Percentiles rank a stretch among this genome's conserved stretches.
Evolutionary conservation across 768 basidiomycete genomes (phyloP).

Genomic region (Cystobasidium tubakii): DNA sequence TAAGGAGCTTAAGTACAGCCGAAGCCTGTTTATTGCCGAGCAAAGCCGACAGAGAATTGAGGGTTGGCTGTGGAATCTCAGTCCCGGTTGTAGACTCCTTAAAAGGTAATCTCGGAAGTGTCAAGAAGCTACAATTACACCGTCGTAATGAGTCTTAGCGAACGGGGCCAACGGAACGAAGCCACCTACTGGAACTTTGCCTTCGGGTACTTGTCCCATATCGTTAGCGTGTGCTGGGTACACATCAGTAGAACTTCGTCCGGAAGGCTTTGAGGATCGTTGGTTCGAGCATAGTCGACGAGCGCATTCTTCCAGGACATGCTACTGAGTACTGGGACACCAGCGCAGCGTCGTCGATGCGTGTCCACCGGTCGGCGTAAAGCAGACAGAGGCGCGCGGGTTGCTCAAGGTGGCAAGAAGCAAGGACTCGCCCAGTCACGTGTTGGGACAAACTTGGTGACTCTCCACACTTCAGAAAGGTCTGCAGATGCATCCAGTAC

Average conservation of each 20-base stretch:
- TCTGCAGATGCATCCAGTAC: too few relatives aligned
- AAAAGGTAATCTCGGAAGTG: conserved; percentile 9
- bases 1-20: conserved; percentile 28
- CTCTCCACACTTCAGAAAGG: too few relatives aligned
- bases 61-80: conserved; percentile 15
- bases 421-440: too few relatives aligned
- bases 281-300: conserved; percentile 33
- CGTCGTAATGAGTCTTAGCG: conserved; percentile 15
- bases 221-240: conserved; percentile 32
- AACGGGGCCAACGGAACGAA: neutral
- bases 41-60: conserved; percentile 23
- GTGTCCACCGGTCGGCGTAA: too few relatives aligned
- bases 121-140: conserved; percentile 17
- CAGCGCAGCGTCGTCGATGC: too few relatives aligned
- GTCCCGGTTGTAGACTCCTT: neutral
- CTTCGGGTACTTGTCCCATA: conserved; percentile 35
- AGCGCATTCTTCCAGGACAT: conserved; percentile 38
- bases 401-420: too few relatives aligned
- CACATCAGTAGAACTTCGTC: conserved; percentile 7
- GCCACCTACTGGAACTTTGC: conserved; percentile 10
- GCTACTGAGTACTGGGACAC: neutral
- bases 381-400: too few relatives aligned
- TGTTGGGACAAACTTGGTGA: too few relatives aligned
- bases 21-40: conserved; percentile 9
- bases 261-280: conserved; percentile 7